phyloP scores from a whole-genome alignment of 768 basidiomycete genomes.

The Psilocybe subaeruginosa region DNA sequence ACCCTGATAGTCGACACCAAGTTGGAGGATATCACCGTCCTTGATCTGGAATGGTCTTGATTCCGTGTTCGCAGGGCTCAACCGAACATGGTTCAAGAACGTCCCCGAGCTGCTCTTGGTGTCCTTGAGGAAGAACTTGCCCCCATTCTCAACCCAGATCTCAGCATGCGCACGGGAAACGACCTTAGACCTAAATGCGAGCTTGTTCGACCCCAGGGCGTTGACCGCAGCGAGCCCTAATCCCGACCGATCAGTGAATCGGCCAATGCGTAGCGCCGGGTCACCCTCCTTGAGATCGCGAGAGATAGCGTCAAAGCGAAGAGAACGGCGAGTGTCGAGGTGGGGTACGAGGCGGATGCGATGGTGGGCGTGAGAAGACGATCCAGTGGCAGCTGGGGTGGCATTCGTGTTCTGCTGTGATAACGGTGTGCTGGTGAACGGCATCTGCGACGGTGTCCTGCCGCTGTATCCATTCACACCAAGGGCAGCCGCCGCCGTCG shows the following conservation, averaged over 20 bases:
- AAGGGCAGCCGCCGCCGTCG: conserved; percentile 27
- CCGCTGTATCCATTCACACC: conserved; percentile 19
- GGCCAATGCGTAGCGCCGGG: conserved; percentile 80
- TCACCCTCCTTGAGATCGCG: conserved; percentile 80
- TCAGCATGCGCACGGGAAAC: conserved; percentile 95
- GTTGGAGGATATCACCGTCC: conserved; percentile 93
- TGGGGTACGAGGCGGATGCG: conserved; percentile 95
- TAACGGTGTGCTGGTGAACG: conserved; percentile 9
- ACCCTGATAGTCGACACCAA: conserved; percentile 97
- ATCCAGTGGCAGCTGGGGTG: conserved; percentile 6
- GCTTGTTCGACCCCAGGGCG: conserved; percentile 75
- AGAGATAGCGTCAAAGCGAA: conserved; percentile 90
- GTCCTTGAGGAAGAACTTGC: conserved; percentile 85
- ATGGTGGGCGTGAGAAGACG: conserved; percentile 35
- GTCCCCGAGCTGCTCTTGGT: conserved; percentile 91
- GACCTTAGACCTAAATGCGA: conserved; percentile 95
- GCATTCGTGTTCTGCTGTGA: neutral
- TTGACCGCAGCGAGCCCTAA: conserved; percentile 67
- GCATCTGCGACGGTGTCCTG: conserved; percentile 7
- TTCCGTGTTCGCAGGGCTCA: conserved; percentile 85
- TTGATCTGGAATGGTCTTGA: conserved; percentile 77
- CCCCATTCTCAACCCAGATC: conserved; percentile 77
- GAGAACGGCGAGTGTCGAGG: conserved; percentile 85
- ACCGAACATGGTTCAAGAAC: conserved; percentile 91
- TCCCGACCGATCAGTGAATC: conserved; percentile 89